Evolutionary conservation across 805 yeast species (phyloP), one percentile per base, ranked within the genome.

Genomic region (Ogataea naganishii): DNA sequence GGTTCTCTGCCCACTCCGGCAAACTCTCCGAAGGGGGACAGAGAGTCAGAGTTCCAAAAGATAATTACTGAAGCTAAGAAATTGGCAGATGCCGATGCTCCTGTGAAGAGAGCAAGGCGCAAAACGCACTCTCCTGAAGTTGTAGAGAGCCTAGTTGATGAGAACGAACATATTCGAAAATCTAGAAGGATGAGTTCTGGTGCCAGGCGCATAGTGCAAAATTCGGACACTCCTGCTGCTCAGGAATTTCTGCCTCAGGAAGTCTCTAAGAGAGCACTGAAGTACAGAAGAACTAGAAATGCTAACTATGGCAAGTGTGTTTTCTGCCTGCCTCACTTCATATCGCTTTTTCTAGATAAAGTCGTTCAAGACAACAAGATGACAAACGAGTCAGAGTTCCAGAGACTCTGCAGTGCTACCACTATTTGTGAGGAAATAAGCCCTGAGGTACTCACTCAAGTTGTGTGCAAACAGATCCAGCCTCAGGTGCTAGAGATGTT

Each of bases 1-100:
- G n/a, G n/a, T n/a, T 40, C 40, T 22, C 36, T 53, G 10, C 52
- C 48, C 8, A 53, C 58, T 8, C 60, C 60, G 3, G 34, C 44
- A 14, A 40, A 39, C n/a, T 43, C 54, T 4, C 57, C 57, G n/a
- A 31, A 18, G 11, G 20, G 21, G n/a, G 49, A 46, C 32, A 38
- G 42, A 18, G 56, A 52, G 26, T 31, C 39, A 11, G 55, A 50
- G 27, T 43, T 40, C 34, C 35, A 23, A 29, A 34, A 28, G 11
- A 46, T 48, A 14, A 31, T 47, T 6, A 24, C 35, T n/a, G 49
- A 44, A 20, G 51, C 53, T 9, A 36, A 36, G 23, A 24, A 29
- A 15, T 26, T 32, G 20, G 29, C 23, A 10, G 9, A 12, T 18
- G 13, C 14, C 11, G 16, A 8, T 5, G 14, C 22, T 3, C 23